Evolutionary conservation across 2,329 filamentous ascomycete genomes (phyloP), one percentile per base, ranked within the genome.

Genomic region (Scleromitrula shiraiana): DNA sequence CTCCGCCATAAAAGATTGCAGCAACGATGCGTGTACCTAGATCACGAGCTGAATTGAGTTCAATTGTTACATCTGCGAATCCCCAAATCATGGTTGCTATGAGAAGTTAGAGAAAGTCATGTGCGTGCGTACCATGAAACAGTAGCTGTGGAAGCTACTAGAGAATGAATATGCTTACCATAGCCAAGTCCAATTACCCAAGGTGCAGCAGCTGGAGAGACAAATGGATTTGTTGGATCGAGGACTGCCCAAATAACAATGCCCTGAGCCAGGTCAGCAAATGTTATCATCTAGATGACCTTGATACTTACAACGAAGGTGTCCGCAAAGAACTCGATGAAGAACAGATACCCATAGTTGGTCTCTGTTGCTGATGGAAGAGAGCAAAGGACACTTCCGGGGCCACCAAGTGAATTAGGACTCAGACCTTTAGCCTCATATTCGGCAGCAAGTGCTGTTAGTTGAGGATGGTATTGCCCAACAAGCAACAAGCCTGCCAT

Each of bases 281-380:
- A 38, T 24, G 24, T 7, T 10, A 17, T 15, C 17, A 10, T 24
- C 7, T 22, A 19, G 12, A 27, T 23, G 15, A 6, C 30, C 10
- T 40, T 30, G 10, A 7, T 23, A 22, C 52, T 50, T 36, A 57
- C 58, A 47, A 80, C 73, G 62, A 78, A 78, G 47, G 63, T 66
- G 57, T 76, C 73, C 23, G 76, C 75, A 54, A 81, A 78, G 59
- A 76, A 80, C 57, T 81, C 77, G 50, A 74, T 74, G 44, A 78
- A 60, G 63, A 81, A 76, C 1, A 80, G 59, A 57, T 74, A 78
- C 12, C 76, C 77, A 32, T 75, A 65, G 53, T 74, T 77, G 5
- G 68, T 73, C 57, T 79, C 73, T 14, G 64, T 68, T 0, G 68
- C 56, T 20, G 64, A 68, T 0, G 75, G 76, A 57, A 78, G 78